Evolutionary conservation across 164 flowering plant species (phyloP).

Genomic region (Buxus sempervirens): DNA sequence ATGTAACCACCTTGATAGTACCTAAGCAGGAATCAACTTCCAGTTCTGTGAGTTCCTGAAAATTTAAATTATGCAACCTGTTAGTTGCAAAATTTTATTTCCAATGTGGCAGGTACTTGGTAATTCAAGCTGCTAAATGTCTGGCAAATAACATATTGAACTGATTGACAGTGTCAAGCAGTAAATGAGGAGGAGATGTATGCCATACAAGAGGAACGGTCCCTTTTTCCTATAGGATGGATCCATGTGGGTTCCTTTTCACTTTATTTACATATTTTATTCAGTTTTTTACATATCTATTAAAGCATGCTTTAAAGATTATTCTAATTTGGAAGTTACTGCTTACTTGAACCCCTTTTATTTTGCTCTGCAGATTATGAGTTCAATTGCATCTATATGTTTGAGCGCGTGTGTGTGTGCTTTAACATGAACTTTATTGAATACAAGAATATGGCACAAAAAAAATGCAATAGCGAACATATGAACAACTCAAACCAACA

Average conservation of each 20-base stretch:
- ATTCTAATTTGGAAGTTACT: background rate
- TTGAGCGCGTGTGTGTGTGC: too few species aligned
- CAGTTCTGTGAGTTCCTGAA: slow-evolving; percentile 33
- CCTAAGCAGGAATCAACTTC: slow-evolving; percentile 81
- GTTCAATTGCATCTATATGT: too few species aligned
- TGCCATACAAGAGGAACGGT: slow-evolving; percentile 54
- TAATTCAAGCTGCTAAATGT: background rate
- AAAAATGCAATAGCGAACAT: too few species aligned
- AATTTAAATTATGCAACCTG: background rate
- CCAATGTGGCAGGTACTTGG: background rate
- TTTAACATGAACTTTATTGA: too few species aligned
- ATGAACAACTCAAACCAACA: too few species aligned
- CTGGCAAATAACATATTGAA: slow-evolving; percentile 5
- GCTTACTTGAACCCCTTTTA: background rate
- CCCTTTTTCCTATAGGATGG: slow-evolving; percentile 84
- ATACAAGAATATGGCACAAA: too few species aligned
- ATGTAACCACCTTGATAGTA: slow-evolving; percentile 67
- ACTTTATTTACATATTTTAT: background rate
- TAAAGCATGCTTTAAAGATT: background rate
- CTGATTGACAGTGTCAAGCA: slow-evolving; percentile 62
- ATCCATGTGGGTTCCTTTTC: slow-evolving; percentile 57
- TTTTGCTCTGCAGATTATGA: background rate
- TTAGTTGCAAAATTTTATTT: slow-evolving; percentile 1
- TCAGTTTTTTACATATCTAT: background rate
- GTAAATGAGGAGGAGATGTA: slow-evolving; percentile 71